Conservation (phyloP, 2,329 filamentous ascomycete species). For the Piedraia hortae region DNA sequence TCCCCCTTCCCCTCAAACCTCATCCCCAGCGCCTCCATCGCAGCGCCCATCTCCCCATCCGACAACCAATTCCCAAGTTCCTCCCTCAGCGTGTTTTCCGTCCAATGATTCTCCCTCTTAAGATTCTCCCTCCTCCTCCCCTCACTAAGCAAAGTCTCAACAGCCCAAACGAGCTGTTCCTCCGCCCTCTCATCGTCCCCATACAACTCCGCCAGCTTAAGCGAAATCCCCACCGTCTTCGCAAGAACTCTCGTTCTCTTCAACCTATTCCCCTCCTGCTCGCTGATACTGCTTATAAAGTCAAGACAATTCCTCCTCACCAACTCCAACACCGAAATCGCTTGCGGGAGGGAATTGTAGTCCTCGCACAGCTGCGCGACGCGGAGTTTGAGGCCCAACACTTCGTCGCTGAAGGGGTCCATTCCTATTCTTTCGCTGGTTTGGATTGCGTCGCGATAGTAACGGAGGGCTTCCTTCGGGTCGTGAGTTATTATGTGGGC, state of each 20-base stretch:
- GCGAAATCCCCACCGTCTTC: slow-evolving; percentile 45
- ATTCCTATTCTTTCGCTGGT: slow-evolving; percentile 46
- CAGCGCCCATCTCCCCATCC: slow-evolving; percentile 42
- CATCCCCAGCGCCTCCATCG: slow-evolving; percentile 50
- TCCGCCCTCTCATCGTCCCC: slow-evolving; percentile 47
- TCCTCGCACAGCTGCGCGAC: slow-evolving; percentile 57
- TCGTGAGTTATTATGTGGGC: slow-evolving; percentile 56
- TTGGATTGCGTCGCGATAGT: slow-evolving; percentile 55
- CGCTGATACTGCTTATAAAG: slow-evolving; percentile 20
- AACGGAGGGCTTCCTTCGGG: slow-evolving; percentile 48
- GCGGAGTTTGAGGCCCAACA: slow-evolving; percentile 68
- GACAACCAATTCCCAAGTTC: slow-evolving; percentile 45
- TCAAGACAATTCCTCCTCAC: slow-evolving; percentile 38
- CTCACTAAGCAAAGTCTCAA: slow-evolving; percentile 55
- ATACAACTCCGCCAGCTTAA: slow-evolving; percentile 70
- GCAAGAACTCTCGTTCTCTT: slow-evolving; percentile 38
- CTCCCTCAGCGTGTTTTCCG: slow-evolving; percentile 16
- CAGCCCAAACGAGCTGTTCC: slow-evolving; percentile 48
- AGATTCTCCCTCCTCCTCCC: slow-evolving; percentile 30
- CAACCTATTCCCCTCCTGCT: slow-evolving; percentile 17
- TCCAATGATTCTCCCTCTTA: slow-evolving; percentile 3
- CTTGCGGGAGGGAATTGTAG: slow-evolving; percentile 37
- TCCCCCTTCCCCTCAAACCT: slow-evolving; percentile 48
- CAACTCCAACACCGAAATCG: slow-evolving; percentile 54
- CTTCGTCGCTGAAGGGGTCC: slow-evolving; percentile 74